Conservation (phyloP, 1,284 basidiomycete genomes). For the Somion occarium region DNA sequence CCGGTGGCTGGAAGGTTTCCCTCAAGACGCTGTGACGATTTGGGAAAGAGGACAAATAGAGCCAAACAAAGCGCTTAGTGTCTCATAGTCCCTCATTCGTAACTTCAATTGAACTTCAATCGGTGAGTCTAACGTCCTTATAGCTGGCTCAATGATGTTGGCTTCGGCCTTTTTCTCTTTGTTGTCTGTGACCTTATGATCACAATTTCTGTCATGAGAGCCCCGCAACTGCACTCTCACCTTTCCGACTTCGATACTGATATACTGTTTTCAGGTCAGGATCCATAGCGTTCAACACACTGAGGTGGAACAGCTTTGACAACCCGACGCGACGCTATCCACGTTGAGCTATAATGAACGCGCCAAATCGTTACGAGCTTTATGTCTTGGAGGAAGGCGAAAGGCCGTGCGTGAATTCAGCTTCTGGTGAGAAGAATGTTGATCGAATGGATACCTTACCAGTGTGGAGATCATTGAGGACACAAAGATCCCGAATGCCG, state of each 20-base stretch:
- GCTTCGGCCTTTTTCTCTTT: slow-evolving; percentile 54
- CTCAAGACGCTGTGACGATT: slow-evolving; percentile 6
- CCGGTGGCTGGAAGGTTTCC: slow-evolving; percentile 11
- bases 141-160: slow-evolving; percentile 37
- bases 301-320: too few species aligned
- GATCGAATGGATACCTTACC: too few species aligned
- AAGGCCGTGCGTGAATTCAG: slow-evolving; percentile 64
- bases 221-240: slow-evolving; percentile 1
- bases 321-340: too few species aligned
- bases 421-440: background rate
- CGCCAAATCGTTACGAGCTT: slow-evolving; percentile 88
- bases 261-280: background rate
- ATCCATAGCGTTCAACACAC: too few species aligned
- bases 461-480: slow-evolving; percentile 93
- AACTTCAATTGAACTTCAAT: slow-evolving; percentile 16
- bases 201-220: slow-evolving; percentile 38
- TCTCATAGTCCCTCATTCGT: slow-evolving; percentile 6
- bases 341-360: slow-evolving; percentile 82
- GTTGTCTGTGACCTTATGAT: slow-evolving; percentile 70
- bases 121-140: slow-evolving; percentile 13
- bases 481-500: slow-evolving; percentile 96
- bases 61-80: slow-evolving; percentile 9
- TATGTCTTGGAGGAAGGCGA: slow-evolving; percentile 92
- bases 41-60: slow-evolving; percentile 19
- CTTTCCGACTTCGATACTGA: slow-evolving; percentile 4